phyloP scores from a whole-genome alignment of 768 basidiomycete species.

The Cyclocybe cylindracea region DNA sequence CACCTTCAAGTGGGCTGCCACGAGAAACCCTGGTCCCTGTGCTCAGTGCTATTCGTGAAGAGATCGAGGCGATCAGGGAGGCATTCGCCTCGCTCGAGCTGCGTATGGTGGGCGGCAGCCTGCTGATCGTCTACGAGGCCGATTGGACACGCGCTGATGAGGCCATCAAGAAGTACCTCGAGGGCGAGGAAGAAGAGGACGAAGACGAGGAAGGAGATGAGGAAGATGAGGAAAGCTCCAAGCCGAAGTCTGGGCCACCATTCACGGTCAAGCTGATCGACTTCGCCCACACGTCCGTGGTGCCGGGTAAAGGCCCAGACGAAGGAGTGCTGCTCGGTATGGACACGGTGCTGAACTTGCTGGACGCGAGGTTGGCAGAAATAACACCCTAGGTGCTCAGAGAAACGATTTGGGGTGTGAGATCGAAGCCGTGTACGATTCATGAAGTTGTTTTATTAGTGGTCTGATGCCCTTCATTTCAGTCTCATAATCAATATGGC shows the following conservation, averaged over 20 bases:
- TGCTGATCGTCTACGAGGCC: conserved; percentile 77
- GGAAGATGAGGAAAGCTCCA: conserved; percentile 33
- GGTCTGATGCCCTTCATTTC: too few species aligned
- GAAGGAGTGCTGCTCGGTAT: conserved; percentile 76
- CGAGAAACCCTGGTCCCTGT: conserved; percentile 53
- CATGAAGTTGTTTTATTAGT: too few species aligned
- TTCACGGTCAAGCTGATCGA: conserved; percentile 84
- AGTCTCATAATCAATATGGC: too few species aligned
- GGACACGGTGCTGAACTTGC: conserved; percentile 58
- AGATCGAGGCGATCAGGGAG: conserved; percentile 38
- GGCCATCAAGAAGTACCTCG: conserved; percentile 34
- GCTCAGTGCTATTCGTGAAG: conserved; percentile 52
- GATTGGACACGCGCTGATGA: conserved; percentile 45
- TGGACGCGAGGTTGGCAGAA: conserved; percentile 57
- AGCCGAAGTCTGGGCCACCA: conserved; percentile 42
- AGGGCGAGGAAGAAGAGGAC: conserved; percentile 25
- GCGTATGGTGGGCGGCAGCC: conserved; percentile 80
- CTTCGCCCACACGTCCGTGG: conserved; percentile 84
- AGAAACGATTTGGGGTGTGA: too few species aligned
- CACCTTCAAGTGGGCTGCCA: conserved; percentile 53
- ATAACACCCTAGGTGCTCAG: conserved; percentile 20
- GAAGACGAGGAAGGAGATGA: conserved; percentile 37
- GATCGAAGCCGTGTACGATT: too few species aligned
- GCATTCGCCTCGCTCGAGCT: conserved; percentile 59
- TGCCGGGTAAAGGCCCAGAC: conserved; percentile 75